Evolutionary conservation across 306 rosid genomes (phyloP), one percentile per base, ranked within the genome.

Genomic region (Pyrus betulifolia): DNA sequence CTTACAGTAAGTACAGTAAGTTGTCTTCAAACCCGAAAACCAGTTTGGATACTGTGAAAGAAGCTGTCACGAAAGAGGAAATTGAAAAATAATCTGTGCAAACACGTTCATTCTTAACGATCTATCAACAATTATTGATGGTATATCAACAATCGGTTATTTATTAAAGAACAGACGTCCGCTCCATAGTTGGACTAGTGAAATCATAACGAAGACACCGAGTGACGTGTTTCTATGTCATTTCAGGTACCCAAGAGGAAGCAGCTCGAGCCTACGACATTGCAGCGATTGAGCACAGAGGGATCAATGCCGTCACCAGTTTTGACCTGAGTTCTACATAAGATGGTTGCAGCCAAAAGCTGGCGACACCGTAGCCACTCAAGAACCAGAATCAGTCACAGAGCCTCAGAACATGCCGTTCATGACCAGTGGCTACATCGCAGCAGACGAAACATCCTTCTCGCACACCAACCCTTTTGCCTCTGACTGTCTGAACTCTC

Each of bases 281-380:
- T 76, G 98, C 98, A 0, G 97, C 98, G 62, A 93, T 93, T 54
- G 98, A 93, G 75, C 91, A 91, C 79, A 82, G 96, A 84, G 97
- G 98, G 62, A 82, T 87, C 78, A 89, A 93, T 80, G 98, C 93
- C 13, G 96, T 93, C 59, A 93, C 98, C 35, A 93, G 91, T 84
- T 93, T 93, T 66, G 97, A 91, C 81, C 73, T 92, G 80, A 93
- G 93, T 52, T 84, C 83, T 88, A 91, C 85, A 89, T 93, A 81
- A 86, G 88, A 78, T 91, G 98, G 93, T 78, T 91, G 27, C 91
- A 89, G 84, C 93, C 97, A 27, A 70, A 67, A 68, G 75, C 65
- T 52, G 82, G n/a, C 64, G 49, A 45, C 35, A 64, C 77, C 28
- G 58, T 73, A 51, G 38, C 66, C 30, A 45, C 77, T 62, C 82